These are phyloP conservation scores for Trichophaea hybrida DNA, from an alignment of 2,329 filamentous ascomycete genomes.

Conservation along the genomic window DNA sequence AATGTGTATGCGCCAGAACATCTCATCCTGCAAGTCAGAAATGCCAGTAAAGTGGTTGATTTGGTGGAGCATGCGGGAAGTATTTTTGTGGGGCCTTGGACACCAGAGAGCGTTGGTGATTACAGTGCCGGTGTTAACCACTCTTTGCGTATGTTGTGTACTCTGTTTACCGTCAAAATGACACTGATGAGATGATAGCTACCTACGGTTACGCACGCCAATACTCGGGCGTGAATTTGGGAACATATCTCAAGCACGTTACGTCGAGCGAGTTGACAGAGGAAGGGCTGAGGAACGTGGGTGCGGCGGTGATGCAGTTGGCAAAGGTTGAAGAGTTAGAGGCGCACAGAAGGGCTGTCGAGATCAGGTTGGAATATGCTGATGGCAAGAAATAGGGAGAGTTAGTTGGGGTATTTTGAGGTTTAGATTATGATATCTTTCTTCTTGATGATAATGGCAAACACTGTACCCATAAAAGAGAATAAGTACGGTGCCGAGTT, in stretches of 20 bases:
- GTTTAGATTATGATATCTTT: no score
- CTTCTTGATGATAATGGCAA: no score
- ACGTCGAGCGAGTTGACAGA: slow-evolving; percentile 82
- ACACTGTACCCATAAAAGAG: no score
- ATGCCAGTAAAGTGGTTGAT: slow-evolving; percentile 60
- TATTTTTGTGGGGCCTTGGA: slow-evolving; percentile 93
- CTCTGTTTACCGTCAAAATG: background rate
- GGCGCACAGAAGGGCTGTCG: slow-evolving; percentile 67
- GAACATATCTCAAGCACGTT: slow-evolving; percentile 94
- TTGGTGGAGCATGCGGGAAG: slow-evolving; percentile 85
- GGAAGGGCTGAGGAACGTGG: slow-evolving; percentile 72
- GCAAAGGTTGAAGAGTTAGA: slow-evolving; percentile 90
- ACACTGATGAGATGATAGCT: slow-evolving; percentile 38
- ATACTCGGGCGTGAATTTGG: slow-evolving; percentile 93
- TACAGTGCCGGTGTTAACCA: slow-evolving; percentile 98
- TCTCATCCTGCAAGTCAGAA: slow-evolving; percentile 73
- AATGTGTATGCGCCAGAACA: slow-evolving; percentile 96
- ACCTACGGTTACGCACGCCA: slow-evolving; percentile 98
- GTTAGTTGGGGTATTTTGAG: background rate
- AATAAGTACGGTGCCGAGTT: no score
- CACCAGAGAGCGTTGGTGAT: slow-evolving; percentile 91
- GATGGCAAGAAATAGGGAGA: background rate
- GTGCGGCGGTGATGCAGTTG: slow-evolving; percentile 81
- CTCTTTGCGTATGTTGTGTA: slow-evolving; percentile 63
- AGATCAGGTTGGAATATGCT: slow-evolving; percentile 42